Evolutionary conservation across 345 rosid genomes (phyloP), one percentile per base, ranked within the genome.

Genomic region (Kandelia obovata): DNA sequence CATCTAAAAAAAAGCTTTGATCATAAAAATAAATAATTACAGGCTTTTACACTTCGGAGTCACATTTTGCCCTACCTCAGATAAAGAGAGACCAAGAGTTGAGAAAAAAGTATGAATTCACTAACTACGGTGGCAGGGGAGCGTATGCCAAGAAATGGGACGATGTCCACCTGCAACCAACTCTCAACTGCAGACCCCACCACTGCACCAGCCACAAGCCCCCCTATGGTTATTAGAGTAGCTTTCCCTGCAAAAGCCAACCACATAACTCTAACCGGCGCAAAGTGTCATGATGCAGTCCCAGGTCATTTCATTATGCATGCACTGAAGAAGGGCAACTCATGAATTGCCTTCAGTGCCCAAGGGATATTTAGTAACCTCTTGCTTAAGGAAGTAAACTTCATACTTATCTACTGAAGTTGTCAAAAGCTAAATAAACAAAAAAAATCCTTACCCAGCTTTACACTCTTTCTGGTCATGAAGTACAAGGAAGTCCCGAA

Each of bases 81-180:
- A 82, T 80, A 92, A 25, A 95, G 79, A 58, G 97, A 92, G 51
- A 87, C 91, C 82, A 95, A 76, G 75, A 95, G 85, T 73, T 95
- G 96, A 62, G 91, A 90, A 71, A 95, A 79, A 59, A 95, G 85
- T 67, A 95, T 82, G 61, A 95, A 85, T 75, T 92, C 99, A 62
- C 91, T 87, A 68, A 95, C 90, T 35, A 95, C 80, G 7, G 96
- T 81, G 4, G 94, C 92, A 35, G 99, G 99, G 31, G 90, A 87
- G 79, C 86, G 96, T 39, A 95, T 62, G 60, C 98, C 91, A 0
- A 95, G 83, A 73, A 95, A 85, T 0, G 98, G 99, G 69, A 95
- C 91, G 1, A 92, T 80, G 79, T 95, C 99, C 53, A 95, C 99
- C 73, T 95, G 99, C 82, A 95, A 78, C 99, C 87, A 92, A 78